Conservation (phyloP, 345 rosid genomes). For the Salix suchowensis region DNA sequence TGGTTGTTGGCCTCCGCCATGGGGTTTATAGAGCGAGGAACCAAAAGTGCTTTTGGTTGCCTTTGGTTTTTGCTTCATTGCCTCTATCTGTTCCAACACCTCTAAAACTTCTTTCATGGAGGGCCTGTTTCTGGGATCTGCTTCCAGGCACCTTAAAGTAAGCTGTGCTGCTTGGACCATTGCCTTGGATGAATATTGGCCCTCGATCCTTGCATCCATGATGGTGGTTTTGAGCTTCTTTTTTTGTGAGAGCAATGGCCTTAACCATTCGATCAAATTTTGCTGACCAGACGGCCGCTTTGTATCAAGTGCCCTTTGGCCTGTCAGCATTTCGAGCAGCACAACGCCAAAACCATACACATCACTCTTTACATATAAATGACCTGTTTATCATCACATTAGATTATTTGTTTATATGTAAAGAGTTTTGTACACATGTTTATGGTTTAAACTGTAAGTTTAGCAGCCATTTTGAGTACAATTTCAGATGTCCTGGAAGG, state of each 20-base stretch:
- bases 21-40: slow-evolving; percentile 13
- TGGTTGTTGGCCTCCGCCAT: slow-evolving; percentile 6
- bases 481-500: background rate
- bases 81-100: slow-evolving; percentile 47
- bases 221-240: slow-evolving; percentile 31
- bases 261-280: slow-evolving; percentile 53
- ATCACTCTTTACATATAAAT: slow-evolving; percentile 65
- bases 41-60: slow-evolving; percentile 3
- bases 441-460: background rate
- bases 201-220: slow-evolving; percentile 47
- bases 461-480: background rate
- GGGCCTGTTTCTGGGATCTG: slow-evolving; percentile 49
- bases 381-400: slow-evolving; percentile 31
- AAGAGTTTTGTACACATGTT: background rate
- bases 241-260: slow-evolving; percentile 35
- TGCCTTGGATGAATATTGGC: slow-evolving; percentile 47
- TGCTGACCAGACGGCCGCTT: slow-evolving; percentile 40
- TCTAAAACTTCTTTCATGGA: slow-evolving; percentile 55
- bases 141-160: slow-evolving; percentile 37
- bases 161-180: slow-evolving; percentile 45
- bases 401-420: background rate
- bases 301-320: slow-evolving; percentile 42
- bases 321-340: slow-evolving; percentile 55
- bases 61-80: slow-evolving; percentile 23
- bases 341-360: slow-evolving; percentile 69